phyloP scores from a whole-genome alignment of 441 rosid species.

The Gossypium aridum region DNA sequence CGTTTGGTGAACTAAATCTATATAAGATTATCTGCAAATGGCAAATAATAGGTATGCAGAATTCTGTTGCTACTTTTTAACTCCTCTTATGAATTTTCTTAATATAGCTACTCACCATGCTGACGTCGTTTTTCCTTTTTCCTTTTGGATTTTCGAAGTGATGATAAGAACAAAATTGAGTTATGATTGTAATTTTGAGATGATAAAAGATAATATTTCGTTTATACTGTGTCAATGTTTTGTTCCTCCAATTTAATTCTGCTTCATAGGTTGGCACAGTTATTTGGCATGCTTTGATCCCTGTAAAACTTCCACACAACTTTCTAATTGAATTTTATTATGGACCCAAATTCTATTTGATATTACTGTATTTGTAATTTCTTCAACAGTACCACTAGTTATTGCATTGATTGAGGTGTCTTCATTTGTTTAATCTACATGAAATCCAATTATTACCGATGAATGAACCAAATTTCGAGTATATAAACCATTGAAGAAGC shows the following conservation, averaged over 20 bases:
- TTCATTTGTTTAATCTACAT: not conserved
- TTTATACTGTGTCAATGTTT: not conserved
- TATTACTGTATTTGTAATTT: not conserved
- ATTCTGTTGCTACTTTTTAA: slow-evolving; percentile 10
- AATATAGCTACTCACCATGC: not conserved
- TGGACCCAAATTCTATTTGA: not conserved
- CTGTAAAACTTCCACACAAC: not conserved
- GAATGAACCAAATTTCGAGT: too few species aligned
- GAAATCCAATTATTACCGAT: too few species aligned
- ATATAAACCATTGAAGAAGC: too few species aligned
- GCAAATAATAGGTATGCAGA: slow-evolving; percentile 34
- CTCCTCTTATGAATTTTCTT: not conserved
- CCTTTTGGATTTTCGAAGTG: not conserved
- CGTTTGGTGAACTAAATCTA: slow-evolving; percentile 22
- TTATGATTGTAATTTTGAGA: slow-evolving; percentile 10
- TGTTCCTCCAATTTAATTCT: not conserved
- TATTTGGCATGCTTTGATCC: not conserved
- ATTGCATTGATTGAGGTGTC: not conserved
- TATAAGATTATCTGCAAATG: slow-evolving; percentile 32
- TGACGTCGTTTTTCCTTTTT: not conserved
- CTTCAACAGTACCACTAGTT: not conserved
- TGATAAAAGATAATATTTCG: not conserved
- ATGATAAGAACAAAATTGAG: not conserved
- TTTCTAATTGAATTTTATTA: not conserved
- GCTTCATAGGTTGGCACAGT: not conserved